Evolutionary conservation across 495 filamentous ascomycete genomes (phyloP).

Genomic region (Hyaloscypha finlandica): DNA sequence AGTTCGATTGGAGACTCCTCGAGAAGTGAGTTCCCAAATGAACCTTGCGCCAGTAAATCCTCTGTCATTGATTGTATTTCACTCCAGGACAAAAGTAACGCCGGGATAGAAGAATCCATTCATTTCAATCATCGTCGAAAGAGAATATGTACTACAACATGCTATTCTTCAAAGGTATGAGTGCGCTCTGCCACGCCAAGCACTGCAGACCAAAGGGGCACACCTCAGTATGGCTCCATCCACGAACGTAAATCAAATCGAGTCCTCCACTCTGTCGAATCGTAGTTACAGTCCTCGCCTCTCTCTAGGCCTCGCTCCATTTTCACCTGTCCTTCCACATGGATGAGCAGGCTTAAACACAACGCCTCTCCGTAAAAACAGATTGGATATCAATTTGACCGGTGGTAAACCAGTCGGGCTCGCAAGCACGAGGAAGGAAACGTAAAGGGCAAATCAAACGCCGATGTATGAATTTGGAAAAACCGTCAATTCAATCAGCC

Average conservation of each 20-base stretch:
- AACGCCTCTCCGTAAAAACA: slow-evolving; percentile 6
- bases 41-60: too few relatives aligned
- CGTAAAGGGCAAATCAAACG: slow-evolving; percentile 20
- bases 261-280: slow-evolving; percentile 2
- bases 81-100: too few relatives aligned
- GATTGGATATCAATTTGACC: slow-evolving; percentile 32
- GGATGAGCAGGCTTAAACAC: not conserved
- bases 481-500: not conserved
- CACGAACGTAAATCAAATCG: slow-evolving; percentile 15
- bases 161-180: slow-evolving; percentile 10
- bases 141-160: slow-evolving; percentile 31
- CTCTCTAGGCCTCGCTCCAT: not conserved
- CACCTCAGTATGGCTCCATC: not conserved
- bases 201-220: not conserved
- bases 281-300: slow-evolving; percentile 12
- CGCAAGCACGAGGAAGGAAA: slow-evolving; percentile 5
- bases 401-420: not conserved
- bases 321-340: not conserved
- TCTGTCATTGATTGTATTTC: too few relatives aligned
- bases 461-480: slow-evolving; percentile 17
- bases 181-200: slow-evolving; percentile 2
- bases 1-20: too few relatives aligned
- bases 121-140: slow-evolving; percentile 27
- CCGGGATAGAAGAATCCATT: not conserved
- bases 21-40: too few relatives aligned